phyloP scores from a whole-genome alignment of 176 grass and related monocot species.

The Chloris gayana region DNA sequence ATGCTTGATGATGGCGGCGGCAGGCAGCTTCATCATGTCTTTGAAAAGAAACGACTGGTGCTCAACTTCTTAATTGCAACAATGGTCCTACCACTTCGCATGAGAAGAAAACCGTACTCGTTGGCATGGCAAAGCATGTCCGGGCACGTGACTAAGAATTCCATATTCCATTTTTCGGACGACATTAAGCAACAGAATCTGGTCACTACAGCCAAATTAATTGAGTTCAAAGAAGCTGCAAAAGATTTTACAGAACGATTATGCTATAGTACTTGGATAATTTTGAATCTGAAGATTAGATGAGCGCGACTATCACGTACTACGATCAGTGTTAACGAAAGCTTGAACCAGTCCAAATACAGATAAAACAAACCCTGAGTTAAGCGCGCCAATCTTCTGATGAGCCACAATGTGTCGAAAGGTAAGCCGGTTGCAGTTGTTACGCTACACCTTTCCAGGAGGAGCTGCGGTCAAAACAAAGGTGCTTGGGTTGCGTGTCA shows the following conservation, averaged over 20 bases:
- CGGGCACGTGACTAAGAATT: background rate
- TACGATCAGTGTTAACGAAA: no score
- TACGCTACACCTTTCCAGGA: no score
- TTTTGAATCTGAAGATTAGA: no score
- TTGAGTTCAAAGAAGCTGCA: background rate
- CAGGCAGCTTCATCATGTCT: background rate
- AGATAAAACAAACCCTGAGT: no score
- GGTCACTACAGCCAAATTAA: background rate
- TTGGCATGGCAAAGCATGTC: background rate
- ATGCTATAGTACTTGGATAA: background rate
- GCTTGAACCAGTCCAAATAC: no score
- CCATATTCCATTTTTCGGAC: background rate
- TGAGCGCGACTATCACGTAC: no score
- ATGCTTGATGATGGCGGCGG: background rate
- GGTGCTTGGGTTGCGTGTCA: conserved; percentile 15
- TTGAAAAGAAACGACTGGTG: background rate
- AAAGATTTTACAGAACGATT: background rate
- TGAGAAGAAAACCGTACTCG: background rate
- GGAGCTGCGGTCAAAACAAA: conserved; percentile 8
- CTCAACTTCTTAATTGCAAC: background rate
- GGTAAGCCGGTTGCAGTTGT: no score
- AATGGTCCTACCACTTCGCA: background rate
- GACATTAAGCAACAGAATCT: background rate
- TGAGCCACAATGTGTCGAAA: no score
- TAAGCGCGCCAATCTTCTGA: no score